Percentiles rank a stretch among this genome's conserved stretches.
phyloP scores from a whole-genome alignment of 2,329 filamentous ascomycete genomes.

The Sordariomycetes sp. region DNA sequence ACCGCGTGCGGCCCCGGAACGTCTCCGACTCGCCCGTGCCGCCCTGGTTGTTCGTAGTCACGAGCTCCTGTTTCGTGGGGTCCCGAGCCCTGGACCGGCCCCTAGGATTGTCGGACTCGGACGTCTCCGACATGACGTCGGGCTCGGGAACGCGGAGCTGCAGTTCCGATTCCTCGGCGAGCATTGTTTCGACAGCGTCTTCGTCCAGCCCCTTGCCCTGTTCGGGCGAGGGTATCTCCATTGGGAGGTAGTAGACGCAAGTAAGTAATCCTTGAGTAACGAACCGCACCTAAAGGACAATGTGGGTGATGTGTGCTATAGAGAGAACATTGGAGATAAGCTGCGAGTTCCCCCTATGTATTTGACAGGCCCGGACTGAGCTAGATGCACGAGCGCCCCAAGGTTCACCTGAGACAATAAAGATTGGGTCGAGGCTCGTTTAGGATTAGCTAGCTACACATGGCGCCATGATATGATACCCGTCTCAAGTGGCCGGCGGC shows the following conservation, averaged over 20 bases:
- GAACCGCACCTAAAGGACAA: no score
- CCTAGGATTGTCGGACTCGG: neutral
- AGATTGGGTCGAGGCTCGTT: neutral
- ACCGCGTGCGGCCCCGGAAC: constrained; percentile 1
- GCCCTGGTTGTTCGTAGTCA: neutral
- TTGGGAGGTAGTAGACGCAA: no score
- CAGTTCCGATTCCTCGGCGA: neutral
- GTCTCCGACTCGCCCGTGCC: constrained; percentile 2
- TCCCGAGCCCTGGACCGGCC: neutral
- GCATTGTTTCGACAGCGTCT: neutral
- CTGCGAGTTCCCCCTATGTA: neutral
- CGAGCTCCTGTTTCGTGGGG: neutral
- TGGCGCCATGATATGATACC: neutral
- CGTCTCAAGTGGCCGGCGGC: neutral
- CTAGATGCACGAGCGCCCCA: neutral
- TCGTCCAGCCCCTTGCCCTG: neutral
- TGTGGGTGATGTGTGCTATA: neutral
- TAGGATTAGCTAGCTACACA: neutral
- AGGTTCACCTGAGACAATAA: neutral
- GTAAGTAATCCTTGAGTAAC: no score
- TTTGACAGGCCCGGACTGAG: neutral
- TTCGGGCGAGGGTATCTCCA: neutral
- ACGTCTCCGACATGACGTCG: neutral
- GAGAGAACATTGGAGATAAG: neutral
- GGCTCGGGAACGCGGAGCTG: neutral